phyloP scores from a whole-genome alignment of 2,329 filamentous ascomycete genomes.

The Fusarium nematophilum region DNA sequence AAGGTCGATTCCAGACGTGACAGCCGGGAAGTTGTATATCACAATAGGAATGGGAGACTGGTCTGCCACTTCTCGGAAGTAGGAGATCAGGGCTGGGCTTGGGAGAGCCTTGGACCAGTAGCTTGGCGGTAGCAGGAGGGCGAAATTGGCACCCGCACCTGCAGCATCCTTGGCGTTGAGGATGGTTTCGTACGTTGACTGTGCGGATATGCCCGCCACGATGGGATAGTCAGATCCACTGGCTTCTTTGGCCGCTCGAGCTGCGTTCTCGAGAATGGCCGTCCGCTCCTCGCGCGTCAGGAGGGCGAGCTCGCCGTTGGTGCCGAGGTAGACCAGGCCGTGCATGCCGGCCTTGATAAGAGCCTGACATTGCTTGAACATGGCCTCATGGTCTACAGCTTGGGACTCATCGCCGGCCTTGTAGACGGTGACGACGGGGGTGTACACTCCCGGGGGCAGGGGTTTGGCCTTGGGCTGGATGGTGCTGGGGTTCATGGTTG shows the following conservation, averaged over 20 bases:
- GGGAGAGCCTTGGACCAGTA: conserved; percentile 72
- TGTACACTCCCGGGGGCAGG: conserved; percentile 58
- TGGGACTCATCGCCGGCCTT: conserved; percentile 52
- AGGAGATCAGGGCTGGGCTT: conserved; percentile 66
- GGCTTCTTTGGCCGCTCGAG: conserved; percentile 51
- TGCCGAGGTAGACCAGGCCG: conserved; percentile 59
- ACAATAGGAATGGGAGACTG: conserved; percentile 72
- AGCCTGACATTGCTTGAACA: conserved; percentile 55
- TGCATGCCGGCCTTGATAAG: conserved; percentile 57
- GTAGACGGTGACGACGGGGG: conserved; percentile 60
- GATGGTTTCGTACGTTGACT: conserved; percentile 73
- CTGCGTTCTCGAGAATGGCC: conserved; percentile 53
- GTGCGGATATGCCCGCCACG: conserved; percentile 57
- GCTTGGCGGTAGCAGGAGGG: conserved; percentile 78
- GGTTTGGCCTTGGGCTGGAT: conserved; percentile 51
- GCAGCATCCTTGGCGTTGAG: conserved; percentile 73
- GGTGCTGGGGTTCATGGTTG: conserved; percentile 43
- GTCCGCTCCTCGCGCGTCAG: conserved; percentile 54
- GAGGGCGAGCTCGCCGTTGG: conserved; percentile 59
- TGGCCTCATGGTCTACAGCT: conserved; percentile 57
- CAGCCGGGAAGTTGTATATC: conserved; percentile 77
- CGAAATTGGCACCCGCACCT: conserved; percentile 76
- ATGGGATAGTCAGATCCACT: conserved; percentile 53
- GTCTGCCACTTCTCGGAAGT: conserved; percentile 73
- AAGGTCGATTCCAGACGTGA: conserved; percentile 72